Conservation (phyloP, 768 basidiomycete genomes). For the Russula lepida region DNA sequence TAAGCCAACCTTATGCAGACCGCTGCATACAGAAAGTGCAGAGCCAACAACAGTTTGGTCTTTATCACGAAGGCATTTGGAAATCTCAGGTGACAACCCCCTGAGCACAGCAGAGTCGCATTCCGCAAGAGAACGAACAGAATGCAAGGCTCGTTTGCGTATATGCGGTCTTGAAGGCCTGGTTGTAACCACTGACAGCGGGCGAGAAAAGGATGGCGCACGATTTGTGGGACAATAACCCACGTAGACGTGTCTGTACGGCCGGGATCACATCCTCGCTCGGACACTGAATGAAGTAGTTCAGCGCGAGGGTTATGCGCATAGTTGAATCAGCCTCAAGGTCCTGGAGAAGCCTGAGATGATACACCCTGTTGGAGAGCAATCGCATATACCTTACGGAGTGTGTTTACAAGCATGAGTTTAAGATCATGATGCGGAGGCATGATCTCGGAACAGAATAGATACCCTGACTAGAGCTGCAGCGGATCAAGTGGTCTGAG, state of each 20-base stretch:
- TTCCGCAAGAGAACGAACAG: constrained; percentile 12
- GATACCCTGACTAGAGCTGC: constrained; percentile 46
- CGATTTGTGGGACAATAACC: constrained; percentile 66
- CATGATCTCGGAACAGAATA: constrained; percentile 72
- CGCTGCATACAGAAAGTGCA: constrained; percentile 11
- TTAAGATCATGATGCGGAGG: constrained; percentile 57
- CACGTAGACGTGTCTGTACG: constrained; percentile 53
- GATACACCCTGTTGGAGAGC: background rate
- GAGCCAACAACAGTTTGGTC: constrained; percentile 14
- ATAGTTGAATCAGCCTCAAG: constrained; percentile 49
- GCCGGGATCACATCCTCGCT: constrained; percentile 70
- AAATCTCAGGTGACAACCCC: constrained; percentile 14
- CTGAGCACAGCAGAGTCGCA: constrained; percentile 9
- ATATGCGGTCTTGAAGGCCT: background rate
- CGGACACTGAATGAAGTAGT: constrained; percentile 52
- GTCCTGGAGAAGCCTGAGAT: constrained; percentile 43
- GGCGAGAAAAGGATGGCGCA: constrained; percentile 42
- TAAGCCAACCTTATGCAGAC: constrained; percentile 13
- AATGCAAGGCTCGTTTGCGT: constrained; percentile 12
- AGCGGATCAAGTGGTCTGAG: background rate
- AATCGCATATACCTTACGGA: constrained; percentile 54
- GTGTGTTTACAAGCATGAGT: constrained; percentile 79
- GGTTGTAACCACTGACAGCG: background rate
- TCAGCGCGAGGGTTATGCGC: constrained; percentile 64
- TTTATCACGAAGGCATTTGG: constrained; percentile 12